Conservation (phyloP, 2,329 filamentous ascomycete genomes). For the Diaporthe sp. region DNA sequence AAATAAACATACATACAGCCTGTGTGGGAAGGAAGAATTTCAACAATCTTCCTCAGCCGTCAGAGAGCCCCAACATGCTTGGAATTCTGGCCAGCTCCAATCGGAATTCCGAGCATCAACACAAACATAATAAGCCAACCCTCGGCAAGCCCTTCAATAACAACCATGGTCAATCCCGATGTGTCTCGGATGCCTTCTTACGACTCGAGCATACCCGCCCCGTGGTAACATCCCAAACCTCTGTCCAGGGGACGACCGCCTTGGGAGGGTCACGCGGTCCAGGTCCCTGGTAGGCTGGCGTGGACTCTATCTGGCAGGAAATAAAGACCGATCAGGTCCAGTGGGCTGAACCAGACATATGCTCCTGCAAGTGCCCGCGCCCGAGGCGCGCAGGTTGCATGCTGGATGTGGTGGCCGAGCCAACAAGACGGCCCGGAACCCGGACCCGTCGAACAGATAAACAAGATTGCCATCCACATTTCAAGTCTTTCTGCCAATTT, state of each 20-base stretch:
- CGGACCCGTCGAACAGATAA: not conserved
- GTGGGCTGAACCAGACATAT: not conserved
- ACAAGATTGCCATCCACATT: not conserved
- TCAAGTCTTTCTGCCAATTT: not conserved
- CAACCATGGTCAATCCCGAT: not conserved
- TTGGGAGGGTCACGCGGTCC: not conserved
- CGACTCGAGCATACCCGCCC: not conserved
- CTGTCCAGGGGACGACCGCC: not conserved
- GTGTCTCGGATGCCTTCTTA: constrained; percentile 20
- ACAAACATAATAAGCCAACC: not conserved
- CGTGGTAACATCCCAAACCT: not conserved
- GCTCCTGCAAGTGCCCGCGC: constrained; percentile 17
- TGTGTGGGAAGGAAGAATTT: not conserved
- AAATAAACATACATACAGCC: not conserved
- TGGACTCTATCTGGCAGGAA: constrained; percentile 14
- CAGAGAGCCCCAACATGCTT: not conserved
- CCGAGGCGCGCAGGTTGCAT: constrained; percentile 1
- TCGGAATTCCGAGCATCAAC: not conserved
- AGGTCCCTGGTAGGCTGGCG: not conserved
- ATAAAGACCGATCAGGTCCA: not conserved
- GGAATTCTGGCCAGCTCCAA: not conserved
- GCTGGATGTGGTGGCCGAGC: not conserved
- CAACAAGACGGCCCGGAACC: not conserved
- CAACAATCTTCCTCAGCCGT: too few species aligned
- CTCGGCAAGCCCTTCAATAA: not conserved